Percentiles rank a stretch among this genome's conserved stretches.
Conservation (phyloP, 495 filamentous ascomycete species). For the Xylaria sp. region DNA sequence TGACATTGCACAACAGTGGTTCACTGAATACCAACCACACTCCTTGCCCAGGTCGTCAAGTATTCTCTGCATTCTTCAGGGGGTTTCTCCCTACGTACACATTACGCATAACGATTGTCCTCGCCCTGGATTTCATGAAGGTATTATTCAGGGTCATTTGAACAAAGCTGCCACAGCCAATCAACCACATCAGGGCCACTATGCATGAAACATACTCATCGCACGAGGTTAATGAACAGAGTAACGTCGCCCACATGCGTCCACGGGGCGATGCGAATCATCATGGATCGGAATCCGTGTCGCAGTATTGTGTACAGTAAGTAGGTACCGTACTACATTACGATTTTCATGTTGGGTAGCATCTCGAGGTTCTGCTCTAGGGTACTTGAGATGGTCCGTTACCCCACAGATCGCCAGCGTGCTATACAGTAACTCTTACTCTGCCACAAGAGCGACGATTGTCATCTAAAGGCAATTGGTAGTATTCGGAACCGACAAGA, state of each 20-base stretch:
- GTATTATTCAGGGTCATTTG: background rate
- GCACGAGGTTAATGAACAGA: slow-evolving; percentile 10
- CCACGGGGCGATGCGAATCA: background rate
- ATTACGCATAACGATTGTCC: background rate
- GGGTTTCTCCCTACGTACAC: no score
- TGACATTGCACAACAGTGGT: slow-evolving; percentile 18
- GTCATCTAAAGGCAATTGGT: background rate
- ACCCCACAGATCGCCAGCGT: no score
- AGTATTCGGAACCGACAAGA: no score
- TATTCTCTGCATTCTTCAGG: background rate
- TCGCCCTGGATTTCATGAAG: background rate
- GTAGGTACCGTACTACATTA: background rate
- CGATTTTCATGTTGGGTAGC: background rate
- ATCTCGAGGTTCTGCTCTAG: no score
- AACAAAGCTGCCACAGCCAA: background rate
- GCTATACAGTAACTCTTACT: no score
- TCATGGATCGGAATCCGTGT: background rate
- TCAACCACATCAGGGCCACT: background rate
- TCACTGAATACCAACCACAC: no score
- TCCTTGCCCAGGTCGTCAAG: no score
- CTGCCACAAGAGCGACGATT: background rate
- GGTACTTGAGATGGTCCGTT: no score
- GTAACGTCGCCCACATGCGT: background rate
- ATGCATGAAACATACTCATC: slow-evolving; percentile 5
- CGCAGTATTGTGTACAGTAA: background rate